Percentiles rank a stretch among this genome's conserved stretches.
phyloP scores from a whole-genome alignment of 2,329 filamentous ascomycete species.

The Colletotrichum euphorbiae region DNA sequence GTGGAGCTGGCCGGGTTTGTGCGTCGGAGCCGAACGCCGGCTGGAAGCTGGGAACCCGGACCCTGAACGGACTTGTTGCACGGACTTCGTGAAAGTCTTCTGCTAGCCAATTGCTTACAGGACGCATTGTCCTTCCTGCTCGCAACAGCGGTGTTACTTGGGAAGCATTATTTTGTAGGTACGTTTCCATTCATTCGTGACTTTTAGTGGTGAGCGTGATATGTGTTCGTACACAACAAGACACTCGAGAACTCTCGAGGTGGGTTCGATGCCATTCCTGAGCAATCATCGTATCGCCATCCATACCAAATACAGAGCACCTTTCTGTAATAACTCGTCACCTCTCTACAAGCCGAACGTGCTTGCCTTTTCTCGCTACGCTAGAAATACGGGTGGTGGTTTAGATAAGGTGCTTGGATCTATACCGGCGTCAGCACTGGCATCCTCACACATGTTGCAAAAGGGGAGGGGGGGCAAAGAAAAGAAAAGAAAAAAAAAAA shows the following conservation, averaged over 20 bases:
- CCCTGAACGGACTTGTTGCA: background rate
- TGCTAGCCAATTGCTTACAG: background rate
- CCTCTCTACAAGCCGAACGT: background rate
- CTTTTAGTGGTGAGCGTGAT: constrained; percentile 37
- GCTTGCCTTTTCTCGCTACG: background rate
- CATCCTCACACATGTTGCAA: background rate
- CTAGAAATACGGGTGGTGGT: background rate
- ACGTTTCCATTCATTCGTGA: constrained; percentile 38
- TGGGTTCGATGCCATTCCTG: constrained; percentile 23
- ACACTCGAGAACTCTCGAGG: constrained; percentile 39
- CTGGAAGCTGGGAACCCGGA: background rate
- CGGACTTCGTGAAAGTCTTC: background rate
- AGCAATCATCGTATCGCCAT: constrained; percentile 24
- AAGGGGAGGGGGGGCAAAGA: no score
- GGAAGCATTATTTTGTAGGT: background rate
- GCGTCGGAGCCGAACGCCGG: background rate
- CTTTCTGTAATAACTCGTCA: constrained; percentile 22
- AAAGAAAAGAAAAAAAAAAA: no score
- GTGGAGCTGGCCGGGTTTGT: no score
- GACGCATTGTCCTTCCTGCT: no score
- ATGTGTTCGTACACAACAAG: constrained; percentile 33
- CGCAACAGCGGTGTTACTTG: no score
- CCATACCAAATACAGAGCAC: background rate
- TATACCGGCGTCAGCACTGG: constrained; percentile 45
- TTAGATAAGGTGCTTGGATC: constrained; percentile 78